These are phyloP conservation scores for Mycosphaerella sp. DNA, from an alignment of 2,329 filamentous ascomycete genomes.

Conservation along the genomic window DNA sequence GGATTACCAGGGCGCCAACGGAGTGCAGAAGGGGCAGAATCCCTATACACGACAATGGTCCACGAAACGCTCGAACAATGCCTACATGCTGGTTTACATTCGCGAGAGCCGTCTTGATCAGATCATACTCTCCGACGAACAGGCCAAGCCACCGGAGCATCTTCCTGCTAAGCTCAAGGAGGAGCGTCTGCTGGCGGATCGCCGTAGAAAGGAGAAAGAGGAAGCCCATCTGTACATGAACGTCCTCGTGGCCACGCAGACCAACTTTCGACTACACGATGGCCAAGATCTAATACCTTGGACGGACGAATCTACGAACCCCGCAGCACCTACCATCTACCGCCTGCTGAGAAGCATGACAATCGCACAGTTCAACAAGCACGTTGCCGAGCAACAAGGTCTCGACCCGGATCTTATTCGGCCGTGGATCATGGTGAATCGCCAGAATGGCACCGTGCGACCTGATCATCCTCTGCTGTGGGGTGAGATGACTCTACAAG, in stretches of 20 bases:
- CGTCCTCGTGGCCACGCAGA: slow-evolving; percentile 72
- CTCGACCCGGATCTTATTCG: slow-evolving; percentile 65
- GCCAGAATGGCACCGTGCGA: slow-evolving; percentile 92
- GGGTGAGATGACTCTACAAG: slow-evolving; percentile 58
- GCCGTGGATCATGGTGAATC: slow-evolving; percentile 96
- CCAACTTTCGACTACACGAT: slow-evolving; percentile 72
- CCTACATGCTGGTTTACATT: slow-evolving; percentile 99
- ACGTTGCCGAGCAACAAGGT: slow-evolving; percentile 63
- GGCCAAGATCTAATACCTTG: slow-evolving; percentile 68
- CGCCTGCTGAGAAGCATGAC: slow-evolving; percentile 68
- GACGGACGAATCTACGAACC: slow-evolving; percentile 54
- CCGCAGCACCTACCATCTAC: slow-evolving; percentile 64
- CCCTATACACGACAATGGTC: slow-evolving; percentile 59
- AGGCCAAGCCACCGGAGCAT: slow-evolving; percentile 73
- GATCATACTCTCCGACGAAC: slow-evolving; percentile 68
- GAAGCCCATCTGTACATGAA: slow-evolving; percentile 91
- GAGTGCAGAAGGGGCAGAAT: slow-evolving; percentile 54
- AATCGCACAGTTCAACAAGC: slow-evolving; percentile 65
- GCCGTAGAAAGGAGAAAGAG: slow-evolving; percentile 77
- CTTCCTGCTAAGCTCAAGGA: slow-evolving; percentile 73
- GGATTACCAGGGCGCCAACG: slow-evolving; percentile 54
- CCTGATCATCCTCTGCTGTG: slow-evolving; percentile 84
- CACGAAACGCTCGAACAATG: slow-evolving; percentile 68
- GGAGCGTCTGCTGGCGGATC: slow-evolving; percentile 69
- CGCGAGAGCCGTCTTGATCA: slow-evolving; percentile 78